Base-by-base conservation (phyloP, 139 green algal species). In the Limnomonas spitsbergensis region DNA sequence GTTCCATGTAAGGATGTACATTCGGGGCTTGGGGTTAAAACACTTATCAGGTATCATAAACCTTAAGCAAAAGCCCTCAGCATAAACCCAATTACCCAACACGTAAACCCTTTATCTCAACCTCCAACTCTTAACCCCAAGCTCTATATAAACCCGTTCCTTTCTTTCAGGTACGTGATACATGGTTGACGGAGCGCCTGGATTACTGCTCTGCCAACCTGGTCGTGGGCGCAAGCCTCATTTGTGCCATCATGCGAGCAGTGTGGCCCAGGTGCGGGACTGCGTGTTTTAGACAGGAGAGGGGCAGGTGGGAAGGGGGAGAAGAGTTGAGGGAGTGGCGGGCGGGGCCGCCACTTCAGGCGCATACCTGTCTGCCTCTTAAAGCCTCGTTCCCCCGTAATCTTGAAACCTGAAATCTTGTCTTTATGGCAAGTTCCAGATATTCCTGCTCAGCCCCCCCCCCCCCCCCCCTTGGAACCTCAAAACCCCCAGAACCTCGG, bases 101-200 rank as follows among this genome's bases (percentile, higher is more conserved):
- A 54, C 7, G 42, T 54, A 9, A 6, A 6, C 42, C 42, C 42
- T 54, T 6, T 9, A 27, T 54, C 42, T 9, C 42, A 54, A 6
- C 42, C 42, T 54, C 7, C 42, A 54, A 54, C 9, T 9, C 42
- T 54, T n/a, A n/a, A n/a, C 42, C 9, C 7, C 9, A 54, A 54
- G 42, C 7, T 9, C 42, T 54, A 9, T 27, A 54, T 27, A 27
- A 9, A 6, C 42, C 7, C 42, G 7, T 54, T 54, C 42, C 42
- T 27, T 54, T 96, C 0, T 97, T 97, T 81, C 93, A 97, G 56
- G 75, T 68, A 2, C 81, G 93, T 6, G 94, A 94, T 69, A 92
- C 83, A 0, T 37, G 47, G 0, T 0, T 81, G 0, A 94, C 90
- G 0, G 88, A 95, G 77, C 78, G 82, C 1, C 26, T 91, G 14